Base-by-base conservation (phyloP, 2,329 filamentous ascomycete genomes). In the Trichoderma koningii region DNA sequence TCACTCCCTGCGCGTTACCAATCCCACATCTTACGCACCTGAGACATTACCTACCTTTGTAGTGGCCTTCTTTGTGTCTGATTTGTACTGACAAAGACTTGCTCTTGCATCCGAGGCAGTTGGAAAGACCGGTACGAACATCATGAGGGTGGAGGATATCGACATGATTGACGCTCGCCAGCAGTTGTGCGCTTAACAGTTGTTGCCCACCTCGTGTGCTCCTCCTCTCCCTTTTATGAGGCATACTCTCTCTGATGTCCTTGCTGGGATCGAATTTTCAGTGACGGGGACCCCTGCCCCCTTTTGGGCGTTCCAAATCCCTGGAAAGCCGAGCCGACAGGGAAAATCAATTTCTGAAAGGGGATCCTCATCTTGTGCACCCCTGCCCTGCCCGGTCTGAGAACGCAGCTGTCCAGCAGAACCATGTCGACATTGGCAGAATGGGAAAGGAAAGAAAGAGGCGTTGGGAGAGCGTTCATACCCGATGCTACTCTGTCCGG, bases 311-410 rank as follows among this genome's bases (percentile, higher is more conserved):
- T 55, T 44, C 61, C 51, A 51, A 64, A 56, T 64, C 61, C 61
- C 50, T 50, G 61, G 61, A 55, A 44, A 51, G 61, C 61, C 23
- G 52, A 64, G 44, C 61, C 61, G 61, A 64, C 52, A 56, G 42
- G 17, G 30, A 63, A 56, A 23, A 19, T 56, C 17, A 64, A 44
- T 50, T 56, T 55, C 34, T 3, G 28, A 28, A 51, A 50, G 42
- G 52, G 52, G 52, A 64, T 51, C 52, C 61, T 53, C 52, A 50
- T 55, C 55, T 55, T 63, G 21, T 23, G 7, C 17, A 21, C 51
- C 51, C 56, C 56, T 60, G 56, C 44, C 48, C 48, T 50, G 28
- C 28, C 42, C 23, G 30, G 14, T 30, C 5, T 60, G 14, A 48
- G 56, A 23, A 60, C 19, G 30, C 42, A 41, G 48, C 50, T 30